Conservation (phyloP, 768 basidiomycete genomes). For the Floccularia luteovirens region DNA sequence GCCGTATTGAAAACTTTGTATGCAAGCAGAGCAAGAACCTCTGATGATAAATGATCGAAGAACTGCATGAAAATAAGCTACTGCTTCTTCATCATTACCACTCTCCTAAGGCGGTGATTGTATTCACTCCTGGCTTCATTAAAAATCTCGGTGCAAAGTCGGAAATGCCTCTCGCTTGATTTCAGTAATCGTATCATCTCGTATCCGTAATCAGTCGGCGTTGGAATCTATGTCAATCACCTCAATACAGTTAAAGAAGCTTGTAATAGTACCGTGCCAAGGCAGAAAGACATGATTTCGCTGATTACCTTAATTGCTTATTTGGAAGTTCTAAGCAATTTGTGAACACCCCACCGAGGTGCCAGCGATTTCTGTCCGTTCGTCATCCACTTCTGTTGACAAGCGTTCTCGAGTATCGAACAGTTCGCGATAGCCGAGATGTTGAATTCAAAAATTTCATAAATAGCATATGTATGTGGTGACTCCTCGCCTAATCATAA, state of each 20-base stretch:
- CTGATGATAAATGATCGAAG: slow-evolving; percentile 16
- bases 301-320: slow-evolving; percentile 22
- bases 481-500: too few species aligned
- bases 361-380: slow-evolving; percentile 1
- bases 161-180: slow-evolving; percentile 9
- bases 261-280: slow-evolving; percentile 12
- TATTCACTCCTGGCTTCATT: background rate
- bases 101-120: slow-evolving; percentile 1
- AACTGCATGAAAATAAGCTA: slow-evolving; percentile 24
- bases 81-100: slow-evolving; percentile 12
- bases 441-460: too few species aligned
- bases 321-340: slow-evolving; percentile 13
- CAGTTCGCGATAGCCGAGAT: too few species aligned
- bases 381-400: background rate
- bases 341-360: background rate
- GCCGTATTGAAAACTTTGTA: too few species aligned
- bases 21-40: background rate
- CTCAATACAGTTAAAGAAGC: background rate
- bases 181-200: background rate
- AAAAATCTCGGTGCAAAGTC: slow-evolving; percentile 19
- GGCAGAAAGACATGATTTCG: slow-evolving; percentile 17
- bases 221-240: background rate
- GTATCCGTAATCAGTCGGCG: background rate
- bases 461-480: too few species aligned
- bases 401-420: background rate